A percentile compares a stretch with the other conserved stretches of the same genome.
phyloP scores from a whole-genome alignment of 2,329 filamentous ascomycete species.

The Botrytis squamosa region DNA sequence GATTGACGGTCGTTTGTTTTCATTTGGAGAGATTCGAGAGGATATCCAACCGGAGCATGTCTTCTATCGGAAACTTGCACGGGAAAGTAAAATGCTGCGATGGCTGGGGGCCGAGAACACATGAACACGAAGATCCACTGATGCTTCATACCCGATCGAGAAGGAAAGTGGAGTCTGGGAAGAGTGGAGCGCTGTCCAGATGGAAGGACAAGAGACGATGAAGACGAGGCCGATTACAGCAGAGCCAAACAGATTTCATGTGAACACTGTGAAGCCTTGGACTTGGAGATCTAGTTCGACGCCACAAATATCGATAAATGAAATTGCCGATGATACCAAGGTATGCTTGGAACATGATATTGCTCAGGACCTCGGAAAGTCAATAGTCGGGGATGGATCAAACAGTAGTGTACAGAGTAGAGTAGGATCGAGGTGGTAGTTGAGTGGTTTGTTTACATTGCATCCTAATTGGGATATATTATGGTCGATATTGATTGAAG shows the following conservation, averaged over 20 bases:
- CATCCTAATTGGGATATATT: background rate
- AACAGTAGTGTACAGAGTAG: background rate
- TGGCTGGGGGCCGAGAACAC: conserved; percentile 14
- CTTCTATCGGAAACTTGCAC: background rate
- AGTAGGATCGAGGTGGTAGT: background rate
- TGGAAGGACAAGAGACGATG: background rate
- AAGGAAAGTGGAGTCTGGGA: background rate
- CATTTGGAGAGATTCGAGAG: background rate
- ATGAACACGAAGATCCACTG: conserved; percentile 14
- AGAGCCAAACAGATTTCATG: background rate
- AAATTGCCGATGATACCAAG: background rate
- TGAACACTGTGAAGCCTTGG: background rate
- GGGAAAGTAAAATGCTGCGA: background rate
- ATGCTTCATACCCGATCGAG: background rate
- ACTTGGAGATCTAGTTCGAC: background rate
- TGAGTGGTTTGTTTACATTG: background rate
- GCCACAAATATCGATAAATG: background rate
- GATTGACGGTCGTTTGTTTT: background rate
- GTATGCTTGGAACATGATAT: background rate
- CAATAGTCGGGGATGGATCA: background rate
- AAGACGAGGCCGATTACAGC: conserved; percentile 1
- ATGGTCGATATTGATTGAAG: background rate
- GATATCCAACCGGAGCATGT: background rate
- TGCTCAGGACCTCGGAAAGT: background rate
- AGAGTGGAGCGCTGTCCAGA: background rate